Evolutionary conservation across 2,329 filamentous ascomycete species (phyloP).

Genomic region (Elsinoe arachidis): DNA sequence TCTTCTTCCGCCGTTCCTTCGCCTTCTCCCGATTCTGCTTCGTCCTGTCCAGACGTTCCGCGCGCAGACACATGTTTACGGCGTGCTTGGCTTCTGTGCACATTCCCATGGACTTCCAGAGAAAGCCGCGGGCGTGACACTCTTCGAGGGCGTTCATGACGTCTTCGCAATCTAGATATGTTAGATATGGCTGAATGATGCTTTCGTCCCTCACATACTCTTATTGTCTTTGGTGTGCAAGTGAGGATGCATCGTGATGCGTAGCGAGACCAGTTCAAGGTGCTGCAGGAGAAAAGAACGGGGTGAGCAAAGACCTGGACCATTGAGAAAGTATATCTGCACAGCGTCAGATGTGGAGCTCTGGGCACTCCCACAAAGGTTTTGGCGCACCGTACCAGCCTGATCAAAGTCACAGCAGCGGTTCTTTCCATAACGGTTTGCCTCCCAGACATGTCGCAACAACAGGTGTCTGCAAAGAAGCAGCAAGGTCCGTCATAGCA

Average conservation of each 20-base stretch:
- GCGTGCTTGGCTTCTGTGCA: conserved; percentile 80
- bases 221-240: conserved; percentile 86
- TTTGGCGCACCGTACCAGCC: too few species aligned
- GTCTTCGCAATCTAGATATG: conserved; percentile 71
- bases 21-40: conserved; percentile 64
- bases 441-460: conserved; percentile 12
- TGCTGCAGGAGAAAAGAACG: background rate
- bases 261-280: background rate
- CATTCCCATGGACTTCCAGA: conserved; percentile 83
- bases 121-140: conserved; percentile 85
- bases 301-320: background rate
- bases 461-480: conserved; percentile 54
- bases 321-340: background rate
- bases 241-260: conserved; percentile 78
- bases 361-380: background rate
- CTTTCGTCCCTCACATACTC: conserved; percentile 47
- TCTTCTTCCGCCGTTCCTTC: conserved; percentile 60
- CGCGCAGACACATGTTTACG: conserved; percentile 76
- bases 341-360: conserved; percentile 12
- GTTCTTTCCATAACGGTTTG: background rate
- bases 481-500: conserved; percentile 54
- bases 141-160: conserved; percentile 90
- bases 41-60: conserved; percentile 70
- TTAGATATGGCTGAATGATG: background rate
- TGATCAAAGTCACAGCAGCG: too few species aligned